Percentiles rank a stretch among this genome's conserved stretches.
These are phyloP conservation scores for Dicorynia guianensis DNA, from an alignment of 306 rosid species.

Conservation along the genomic window DNA sequence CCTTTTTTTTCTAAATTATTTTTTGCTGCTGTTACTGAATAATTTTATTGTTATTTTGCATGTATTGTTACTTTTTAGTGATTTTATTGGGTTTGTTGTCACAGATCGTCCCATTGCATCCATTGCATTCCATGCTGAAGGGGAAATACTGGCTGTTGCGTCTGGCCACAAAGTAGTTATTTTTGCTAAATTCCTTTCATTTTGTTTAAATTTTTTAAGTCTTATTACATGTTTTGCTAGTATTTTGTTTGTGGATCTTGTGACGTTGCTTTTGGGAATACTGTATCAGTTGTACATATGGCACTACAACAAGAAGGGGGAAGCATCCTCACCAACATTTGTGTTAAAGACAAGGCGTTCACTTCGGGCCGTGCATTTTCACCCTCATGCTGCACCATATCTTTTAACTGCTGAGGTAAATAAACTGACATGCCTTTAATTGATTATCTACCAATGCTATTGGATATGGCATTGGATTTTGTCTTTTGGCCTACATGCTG, in stretches of 20 bases:
- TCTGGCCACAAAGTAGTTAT: slow-evolving; percentile 91
- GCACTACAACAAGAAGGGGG: slow-evolving; percentile 83
- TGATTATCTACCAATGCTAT: slow-evolving; percentile 14
- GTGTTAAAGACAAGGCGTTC: slow-evolving; percentile 90
- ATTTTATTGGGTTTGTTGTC: slow-evolving; percentile 33
- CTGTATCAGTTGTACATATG: slow-evolving; percentile 83
- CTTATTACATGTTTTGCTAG: slow-evolving; percentile 23
- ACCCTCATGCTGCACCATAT: slow-evolving; percentile 90
- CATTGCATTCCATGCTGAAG: slow-evolving; percentile 93
- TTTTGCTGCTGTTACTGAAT: slow-evolving; percentile 30
- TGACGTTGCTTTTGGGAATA: slow-evolving; percentile 37
- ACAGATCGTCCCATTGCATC: slow-evolving; percentile 97
- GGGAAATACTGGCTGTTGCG: slow-evolving; percentile 95
- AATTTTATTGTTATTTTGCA: slow-evolving; percentile 24
- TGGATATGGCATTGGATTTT: slow-evolving; percentile 9
- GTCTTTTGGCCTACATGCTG: slow-evolving; percentile 24
- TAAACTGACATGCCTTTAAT: slow-evolving; percentile 24
- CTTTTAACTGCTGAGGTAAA: slow-evolving; percentile 95
- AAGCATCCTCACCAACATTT: slow-evolving; percentile 79
- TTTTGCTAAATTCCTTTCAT: slow-evolving; percentile 37
- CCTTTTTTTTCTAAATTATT: slow-evolving; percentile 31
- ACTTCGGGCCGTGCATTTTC: slow-evolving; percentile 96
- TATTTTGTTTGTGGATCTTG: slow-evolving; percentile 7
- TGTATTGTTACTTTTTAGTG: slow-evolving; percentile 16
- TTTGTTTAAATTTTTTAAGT: slow-evolving; percentile 25